phyloP scores from a whole-genome alignment of 805 yeast species.

The Barnettozyma salicaria region DNA sequence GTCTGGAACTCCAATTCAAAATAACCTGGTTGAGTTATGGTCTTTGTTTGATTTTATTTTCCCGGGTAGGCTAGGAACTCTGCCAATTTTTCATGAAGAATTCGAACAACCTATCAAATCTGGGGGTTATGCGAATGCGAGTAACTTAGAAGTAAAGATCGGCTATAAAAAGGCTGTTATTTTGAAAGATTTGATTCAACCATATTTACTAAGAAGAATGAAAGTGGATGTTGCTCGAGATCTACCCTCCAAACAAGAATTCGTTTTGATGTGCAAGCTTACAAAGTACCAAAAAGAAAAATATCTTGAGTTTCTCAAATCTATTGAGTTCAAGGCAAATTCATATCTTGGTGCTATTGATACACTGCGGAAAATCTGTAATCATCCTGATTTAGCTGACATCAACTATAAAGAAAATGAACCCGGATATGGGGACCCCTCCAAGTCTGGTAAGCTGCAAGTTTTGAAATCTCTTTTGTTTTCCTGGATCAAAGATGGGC shows the following conservation, averaged over 20 bases:
- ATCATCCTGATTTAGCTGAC: slow-evolving; percentile 84
- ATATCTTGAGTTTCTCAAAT: slow-evolving; percentile 67
- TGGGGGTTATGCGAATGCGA: slow-evolving; percentile 98
- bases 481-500: slow-evolving; percentile 72
- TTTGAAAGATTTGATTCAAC: slow-evolving; percentile 80
- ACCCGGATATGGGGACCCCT: slow-evolving; percentile 47
- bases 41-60: slow-evolving; percentile 90
- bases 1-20: slow-evolving; percentile 96
- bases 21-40: slow-evolving; percentile 89
- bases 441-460: slow-evolving; percentile 82
- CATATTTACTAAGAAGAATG: slow-evolving; percentile 79
- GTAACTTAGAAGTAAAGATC: slow-evolving; percentile 91
- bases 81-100: slow-evolving; percentile 91
- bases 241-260: slow-evolving; percentile 86
- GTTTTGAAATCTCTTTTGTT: slow-evolving; percentile 71
- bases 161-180: slow-evolving; percentile 95
- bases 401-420: slow-evolving; percentile 30
- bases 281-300: slow-evolving; percentile 70
- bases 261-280: slow-evolving; percentile 85
- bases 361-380: slow-evolving; percentile 83
- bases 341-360: slow-evolving; percentile 88
- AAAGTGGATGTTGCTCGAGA: slow-evolving; percentile 95
- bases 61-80: slow-evolving; percentile 91
- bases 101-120: slow-evolving; percentile 88
- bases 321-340: slow-evolving; percentile 72